A percentile compares a stretch with the other conserved stretches of the same genome.
phyloP scores from a whole-genome alignment of 2,329 filamentous ascomycete species.

The Epichloe baconii region DNA sequence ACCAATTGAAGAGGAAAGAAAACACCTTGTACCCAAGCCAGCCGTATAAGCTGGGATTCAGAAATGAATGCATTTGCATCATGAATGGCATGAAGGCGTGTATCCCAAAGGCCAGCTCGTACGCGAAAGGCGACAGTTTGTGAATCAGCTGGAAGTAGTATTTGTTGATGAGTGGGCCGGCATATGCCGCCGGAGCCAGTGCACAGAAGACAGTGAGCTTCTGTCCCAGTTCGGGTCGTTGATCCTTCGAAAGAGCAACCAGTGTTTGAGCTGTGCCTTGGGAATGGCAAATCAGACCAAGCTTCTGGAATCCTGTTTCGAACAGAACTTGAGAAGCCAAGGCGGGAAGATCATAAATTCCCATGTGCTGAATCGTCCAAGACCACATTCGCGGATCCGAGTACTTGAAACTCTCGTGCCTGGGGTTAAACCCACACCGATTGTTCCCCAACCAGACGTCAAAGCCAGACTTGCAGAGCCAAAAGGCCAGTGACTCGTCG shows the following conservation, averaged over 20 bases:
- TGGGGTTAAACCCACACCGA: slow-evolving; percentile 70
- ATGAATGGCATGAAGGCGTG: slow-evolving; percentile 90
- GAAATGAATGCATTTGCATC: slow-evolving; percentile 63
- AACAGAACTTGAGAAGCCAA: slow-evolving; percentile 65
- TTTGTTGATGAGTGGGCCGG: slow-evolving; percentile 72
- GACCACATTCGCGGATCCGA: slow-evolving; percentile 86
- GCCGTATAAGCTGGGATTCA: slow-evolving; percentile 60
- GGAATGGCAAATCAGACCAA: slow-evolving; percentile 75
- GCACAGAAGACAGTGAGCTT: slow-evolving; percentile 84
- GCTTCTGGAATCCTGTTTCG: slow-evolving; percentile 71
- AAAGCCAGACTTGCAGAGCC: slow-evolving; percentile 80
- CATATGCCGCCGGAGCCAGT: slow-evolving; percentile 80
- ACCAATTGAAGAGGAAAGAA: slow-evolving; percentile 80
- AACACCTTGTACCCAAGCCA: slow-evolving; percentile 81
- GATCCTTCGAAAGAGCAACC: slow-evolving; percentile 78
- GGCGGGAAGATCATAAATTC: slow-evolving; percentile 74
- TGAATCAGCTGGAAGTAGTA: slow-evolving; percentile 90
- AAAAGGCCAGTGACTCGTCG: slow-evolving; percentile 81
- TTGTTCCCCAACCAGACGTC: slow-evolving; percentile 97
- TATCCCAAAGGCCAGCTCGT: slow-evolving; percentile 76
- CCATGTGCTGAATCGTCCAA: slow-evolving; percentile 94
- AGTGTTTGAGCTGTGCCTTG: slow-evolving; percentile 86
- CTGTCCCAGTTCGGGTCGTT: slow-evolving; percentile 70
- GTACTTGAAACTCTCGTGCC: slow-evolving; percentile 57
- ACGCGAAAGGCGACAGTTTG: slow-evolving; percentile 60